phyloP scores from a whole-genome alignment of 352 stramenopile genomes.

The Nothophytophthora sp. region DNA sequence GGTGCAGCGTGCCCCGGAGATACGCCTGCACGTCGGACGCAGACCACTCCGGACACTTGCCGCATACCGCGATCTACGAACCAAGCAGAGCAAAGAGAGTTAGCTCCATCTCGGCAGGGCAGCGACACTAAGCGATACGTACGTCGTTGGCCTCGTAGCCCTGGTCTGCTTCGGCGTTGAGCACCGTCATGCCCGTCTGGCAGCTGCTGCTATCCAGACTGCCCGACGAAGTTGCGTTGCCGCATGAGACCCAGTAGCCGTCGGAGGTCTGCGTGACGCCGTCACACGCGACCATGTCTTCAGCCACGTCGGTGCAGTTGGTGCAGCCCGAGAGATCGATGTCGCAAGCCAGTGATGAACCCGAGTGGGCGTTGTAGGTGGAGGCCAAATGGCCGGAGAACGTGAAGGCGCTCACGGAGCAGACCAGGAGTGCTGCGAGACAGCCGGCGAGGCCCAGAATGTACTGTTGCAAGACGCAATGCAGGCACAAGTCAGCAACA shows the following conservation, averaged over 20 bases:
- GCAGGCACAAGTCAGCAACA: constrained; percentile 4
- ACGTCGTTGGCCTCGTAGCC: constrained; percentile 65
- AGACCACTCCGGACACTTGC: constrained; percentile 82
- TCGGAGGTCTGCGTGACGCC: constrained; percentile 37
- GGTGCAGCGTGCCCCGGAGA: constrained; percentile 56
- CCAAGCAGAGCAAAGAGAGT: constrained; percentile 2
- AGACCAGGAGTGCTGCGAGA: constrained; percentile 62
- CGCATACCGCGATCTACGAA: constrained; percentile 61
- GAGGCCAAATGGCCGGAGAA: constrained; percentile 60
- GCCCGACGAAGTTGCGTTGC: not conserved
- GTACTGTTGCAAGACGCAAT: constrained; percentile 42
- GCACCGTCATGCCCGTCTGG: constrained; percentile 51
- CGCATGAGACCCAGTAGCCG: constrained; percentile 52
- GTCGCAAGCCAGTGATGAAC: constrained; percentile 62
- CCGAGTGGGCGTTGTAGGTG: constrained; percentile 49
- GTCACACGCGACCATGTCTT: constrained; percentile 33
- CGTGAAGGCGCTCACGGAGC: constrained; percentile 63
- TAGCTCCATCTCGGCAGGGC: not conserved
- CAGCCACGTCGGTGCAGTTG: constrained; percentile 59
- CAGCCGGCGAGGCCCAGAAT: constrained; percentile 65
- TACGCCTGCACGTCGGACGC: constrained; percentile 66
- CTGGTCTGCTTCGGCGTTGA: constrained; percentile 52
- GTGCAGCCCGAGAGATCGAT: constrained; percentile 66
- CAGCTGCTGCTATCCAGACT: constrained; percentile 31
- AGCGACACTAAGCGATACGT: constrained; percentile 16